Percentiles rank a stretch among this genome's conserved stretches.
Conservation (phyloP, 805 yeast genomes). For the Myxozyma sirexii region DNA sequence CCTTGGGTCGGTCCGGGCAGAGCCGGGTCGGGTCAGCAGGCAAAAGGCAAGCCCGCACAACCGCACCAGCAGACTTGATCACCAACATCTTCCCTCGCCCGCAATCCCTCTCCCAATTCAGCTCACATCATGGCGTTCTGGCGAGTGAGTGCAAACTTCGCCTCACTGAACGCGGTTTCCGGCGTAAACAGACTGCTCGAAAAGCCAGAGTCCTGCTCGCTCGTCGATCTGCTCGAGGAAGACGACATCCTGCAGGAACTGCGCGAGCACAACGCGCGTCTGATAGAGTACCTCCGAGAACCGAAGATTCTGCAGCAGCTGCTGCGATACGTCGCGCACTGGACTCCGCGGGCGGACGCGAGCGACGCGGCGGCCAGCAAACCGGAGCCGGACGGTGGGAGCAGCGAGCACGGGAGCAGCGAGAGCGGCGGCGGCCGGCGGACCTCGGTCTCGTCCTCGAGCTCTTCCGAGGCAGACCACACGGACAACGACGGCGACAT, state of each 20-base stretch:
- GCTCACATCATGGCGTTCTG: slow-evolving; percentile 53
- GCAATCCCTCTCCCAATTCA: neutral
- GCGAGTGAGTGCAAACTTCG: slow-evolving; percentile 53
- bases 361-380: neutral
- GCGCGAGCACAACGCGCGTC: slow-evolving; percentile 68
- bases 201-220: slow-evolving; percentile 46
- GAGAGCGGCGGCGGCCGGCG: neutral
- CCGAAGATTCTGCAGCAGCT: slow-evolving; percentile 72
- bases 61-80: neutral
- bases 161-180: slow-evolving; percentile 50
- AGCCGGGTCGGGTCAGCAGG: neutral
- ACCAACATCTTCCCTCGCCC: neutral
- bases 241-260: slow-evolving; percentile 74
- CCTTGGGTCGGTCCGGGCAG: neutral
- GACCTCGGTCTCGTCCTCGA: slow-evolving; percentile 6
- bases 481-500: slow-evolving; percentile 7
- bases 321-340: slow-evolving; percentile 58
- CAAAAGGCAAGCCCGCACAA: neutral
- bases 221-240: slow-evolving; percentile 65
- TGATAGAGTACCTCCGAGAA: slow-evolving; percentile 77
- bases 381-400: neutral
- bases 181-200: slow-evolving; percentile 46
- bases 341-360: slow-evolving; percentile 17
- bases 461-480: slow-evolving; percentile 7
- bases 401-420: slow-evolving; percentile 4